Evolutionary conservation across 148 eudicot species (phyloP).

Genomic region (Linanthus parryae): DNA sequence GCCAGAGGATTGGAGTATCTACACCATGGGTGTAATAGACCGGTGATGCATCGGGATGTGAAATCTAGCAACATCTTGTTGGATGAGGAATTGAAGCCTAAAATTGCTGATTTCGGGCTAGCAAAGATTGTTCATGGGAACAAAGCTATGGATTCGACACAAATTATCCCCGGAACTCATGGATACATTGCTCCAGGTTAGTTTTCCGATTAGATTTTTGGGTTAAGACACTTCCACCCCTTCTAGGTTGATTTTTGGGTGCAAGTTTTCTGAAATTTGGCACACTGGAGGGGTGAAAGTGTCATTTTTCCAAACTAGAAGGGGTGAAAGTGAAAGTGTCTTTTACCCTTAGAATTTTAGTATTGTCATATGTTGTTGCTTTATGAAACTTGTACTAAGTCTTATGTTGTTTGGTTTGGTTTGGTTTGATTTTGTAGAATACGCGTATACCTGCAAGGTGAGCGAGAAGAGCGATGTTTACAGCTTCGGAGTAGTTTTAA

Average conservation of each 20-base stretch:
- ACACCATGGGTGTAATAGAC: conserved; percentile 29
- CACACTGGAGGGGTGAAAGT: too few species aligned
- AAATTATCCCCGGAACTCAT: conserved; percentile 27
- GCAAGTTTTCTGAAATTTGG: too few species aligned
- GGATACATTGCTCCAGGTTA: conserved; percentile 45
- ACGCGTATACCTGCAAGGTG: conserved; percentile 31
- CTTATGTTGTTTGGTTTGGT: too few species aligned
- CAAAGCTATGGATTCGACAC: conserved; percentile 12
- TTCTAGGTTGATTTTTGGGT: not conserved
- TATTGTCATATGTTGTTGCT: too few species aligned
- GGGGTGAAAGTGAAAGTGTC: too few species aligned
- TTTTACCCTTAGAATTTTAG: too few species aligned
- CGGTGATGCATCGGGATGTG: conserved; percentile 34
- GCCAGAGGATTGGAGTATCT: conserved; percentile 34
- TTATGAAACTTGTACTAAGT: too few species aligned
- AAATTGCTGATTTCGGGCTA: conserved; percentile 38
- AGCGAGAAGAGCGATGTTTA: conserved; percentile 36
- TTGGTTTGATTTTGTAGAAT: conserved; percentile 18
- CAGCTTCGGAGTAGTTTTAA: conserved; percentile 38
- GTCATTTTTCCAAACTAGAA: too few species aligned
- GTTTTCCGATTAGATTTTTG: too few species aligned
- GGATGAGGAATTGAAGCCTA: conserved; percentile 36
- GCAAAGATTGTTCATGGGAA: conserved; percentile 26
- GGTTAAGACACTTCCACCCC: too few species aligned
- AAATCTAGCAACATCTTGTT: conserved; percentile 36